Base-by-base conservation (phyloP, 208 protist genomes). In the Leishmania turanica region DNA sequence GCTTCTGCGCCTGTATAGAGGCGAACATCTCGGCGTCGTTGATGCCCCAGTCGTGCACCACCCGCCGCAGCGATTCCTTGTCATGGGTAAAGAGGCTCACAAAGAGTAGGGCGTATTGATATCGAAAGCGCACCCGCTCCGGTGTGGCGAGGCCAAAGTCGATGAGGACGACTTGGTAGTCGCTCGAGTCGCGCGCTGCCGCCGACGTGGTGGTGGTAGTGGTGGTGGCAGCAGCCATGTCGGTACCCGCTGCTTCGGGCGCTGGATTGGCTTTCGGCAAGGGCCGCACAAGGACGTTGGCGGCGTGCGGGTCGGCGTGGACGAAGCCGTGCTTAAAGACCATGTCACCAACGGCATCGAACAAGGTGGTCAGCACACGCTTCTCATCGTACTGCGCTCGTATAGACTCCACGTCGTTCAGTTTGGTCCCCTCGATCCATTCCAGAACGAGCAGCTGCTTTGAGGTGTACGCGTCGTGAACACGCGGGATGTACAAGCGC, bases 301-400 rank as follows among this genome's bases (percentile, higher is more conserved):
- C 97, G 3, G 92, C 96, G 84, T 99, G 97, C 34, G 95, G 93
- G 68, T 99, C 97, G 77, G 92, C 94, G 85, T 99, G 98, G 6
- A 99, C 88, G 81, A 98, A 99, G 64, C 97, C 96, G 71, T 96
- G 79, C 19, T 97, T 87, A 75, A 99, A 99, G n/a, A 99, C 97
- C 90, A 98, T 96, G 62, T 98, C 89, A 11, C 93, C 90, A 84
- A 98, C 98, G 1, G 92, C 87, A 21, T 98, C 91, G 58, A 98
- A 93, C 47, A 99, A 37, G 19, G 84, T 93, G 27, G 80, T 86
- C 31, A 97, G 81, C 72, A 96, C 86, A 8, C 62, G 77, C 17
- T 76, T 82, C 17, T 77, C 89, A 74, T 92, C 72, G 87, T 90
- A 97, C 37, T 86, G 78, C 47, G 79, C 72, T 0, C 84, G 82